Conservation (phyloP, 192 early-diverging fungal genomes). For the Backusella tarrabulga region DNA sequence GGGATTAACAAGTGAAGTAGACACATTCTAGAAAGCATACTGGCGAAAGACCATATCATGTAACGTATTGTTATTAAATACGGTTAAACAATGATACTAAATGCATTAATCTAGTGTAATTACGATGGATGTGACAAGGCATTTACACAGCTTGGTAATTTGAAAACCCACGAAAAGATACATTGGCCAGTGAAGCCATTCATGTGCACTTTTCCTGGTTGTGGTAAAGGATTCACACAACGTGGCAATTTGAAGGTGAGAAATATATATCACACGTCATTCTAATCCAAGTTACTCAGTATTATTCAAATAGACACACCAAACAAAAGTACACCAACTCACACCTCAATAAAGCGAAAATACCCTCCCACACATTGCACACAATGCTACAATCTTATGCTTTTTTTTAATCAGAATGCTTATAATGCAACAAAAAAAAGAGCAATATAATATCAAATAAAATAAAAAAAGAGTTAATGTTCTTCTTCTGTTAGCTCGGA, state of each 20-base stretch:
- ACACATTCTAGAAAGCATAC: conserved; percentile 22
- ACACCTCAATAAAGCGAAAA: neutral
- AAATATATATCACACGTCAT: neutral
- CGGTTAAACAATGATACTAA: neutral
- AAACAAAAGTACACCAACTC: conserved; percentile 18
- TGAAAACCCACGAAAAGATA: conserved; percentile 20
- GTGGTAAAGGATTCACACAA: conserved; percentile 20
- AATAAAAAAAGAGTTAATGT: neutral
- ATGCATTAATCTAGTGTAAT: neutral
- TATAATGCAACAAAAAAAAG: neutral
- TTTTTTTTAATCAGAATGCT: neutral
- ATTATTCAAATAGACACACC: conserved; percentile 10
- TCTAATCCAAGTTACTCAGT: neutral
- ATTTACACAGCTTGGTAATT: conserved; percentile 20
- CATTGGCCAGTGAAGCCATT: conserved; percentile 21
- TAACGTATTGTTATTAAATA: neutral
- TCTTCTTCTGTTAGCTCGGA: neutral
- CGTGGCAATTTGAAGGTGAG: conserved; percentile 25
- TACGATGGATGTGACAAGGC: conserved; percentile 18
- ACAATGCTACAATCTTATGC: neutral
- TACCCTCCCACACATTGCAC: neutral
- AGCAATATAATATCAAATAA: neutral
- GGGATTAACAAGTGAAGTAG: neutral
- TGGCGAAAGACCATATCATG: conserved; percentile 17
- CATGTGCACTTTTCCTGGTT: neutral